Percentiles rank a stretch among this genome's conserved stretches.
phyloP scores from a whole-genome alignment of 2,329 filamentous ascomycete species.

The Aspergillus alliaceus region DNA sequence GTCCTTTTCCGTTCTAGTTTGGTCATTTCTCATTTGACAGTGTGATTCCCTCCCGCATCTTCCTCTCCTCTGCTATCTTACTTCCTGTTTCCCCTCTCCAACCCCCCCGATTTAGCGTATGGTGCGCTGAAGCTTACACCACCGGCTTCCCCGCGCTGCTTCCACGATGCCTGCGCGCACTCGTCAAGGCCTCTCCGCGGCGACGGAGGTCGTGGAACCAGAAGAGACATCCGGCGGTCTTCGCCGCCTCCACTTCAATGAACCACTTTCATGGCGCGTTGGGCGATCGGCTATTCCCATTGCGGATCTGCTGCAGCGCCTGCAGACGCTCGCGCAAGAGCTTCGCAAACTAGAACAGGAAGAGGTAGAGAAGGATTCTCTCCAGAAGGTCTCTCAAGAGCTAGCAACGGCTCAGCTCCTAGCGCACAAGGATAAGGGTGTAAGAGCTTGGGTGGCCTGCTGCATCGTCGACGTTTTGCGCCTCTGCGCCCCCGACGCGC shows the following conservation, averaged over 20 bases:
- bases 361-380: conserved; percentile 76
- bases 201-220: conserved; percentile 30
- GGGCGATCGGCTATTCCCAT: conserved; percentile 80
- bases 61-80: neutral
- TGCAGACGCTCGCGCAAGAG: conserved; percentile 80
- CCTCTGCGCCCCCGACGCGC: conserved; percentile 90
- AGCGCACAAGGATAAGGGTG: conserved; percentile 88
- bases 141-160: conserved; percentile 24
- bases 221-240: conserved; percentile 36
- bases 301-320: conserved; percentile 74
- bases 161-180: conserved; percentile 46
- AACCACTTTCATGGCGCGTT: conserved; percentile 85
- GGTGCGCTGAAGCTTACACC: conserved; percentile 19
- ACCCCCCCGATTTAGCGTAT: conserved; percentile 13
- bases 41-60: neutral
- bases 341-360: conserved; percentile 85
- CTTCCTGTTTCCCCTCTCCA: neutral
- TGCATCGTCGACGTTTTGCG: conserved; percentile 92
- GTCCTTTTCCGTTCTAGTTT: neutral
- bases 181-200: conserved; percentile 36
- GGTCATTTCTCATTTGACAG: neutral
- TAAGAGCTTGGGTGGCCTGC: conserved; percentile 83
- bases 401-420: conserved; percentile 79
- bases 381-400: conserved; percentile 80
- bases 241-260: conserved; percentile 69